Base-by-base conservation (phyloP, 2,329 filamentous ascomycete genomes). In the Aspergillus udagawae region DNA sequence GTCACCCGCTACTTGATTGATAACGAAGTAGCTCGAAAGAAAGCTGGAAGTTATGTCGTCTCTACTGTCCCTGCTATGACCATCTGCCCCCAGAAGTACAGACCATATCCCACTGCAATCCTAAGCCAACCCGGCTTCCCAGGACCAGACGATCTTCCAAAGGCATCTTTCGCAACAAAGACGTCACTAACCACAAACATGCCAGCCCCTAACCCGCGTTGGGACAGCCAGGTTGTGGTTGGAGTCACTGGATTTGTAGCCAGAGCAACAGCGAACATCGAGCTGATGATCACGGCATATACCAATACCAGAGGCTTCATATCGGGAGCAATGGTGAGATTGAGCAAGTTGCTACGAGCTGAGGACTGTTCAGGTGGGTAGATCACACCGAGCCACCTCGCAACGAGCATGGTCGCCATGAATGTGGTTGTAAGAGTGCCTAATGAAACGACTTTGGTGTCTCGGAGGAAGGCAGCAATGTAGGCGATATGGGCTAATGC, bases 131-230 rank as follows among this genome's bases (percentile, higher is more conserved):
- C 60, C 27, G 62, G 59, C 14, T 51, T 41, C 23, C 50, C 47
- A 25, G 54, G 45, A n/a, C 20, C 49, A 23, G 48, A 25, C 49
- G 54, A 55, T 41, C 38, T 62, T n/a, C 63, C 63, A 52, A 71
- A 71, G 8, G 67, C 65, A 59, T 68, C 67, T 52, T 63, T 68
- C 3, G 69, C 69, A 29, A 71, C 69, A 50, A 70, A 71, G 28
- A 71, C 49, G 52, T 71, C 68, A 51, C 67, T 70, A 12, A 65
- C 53, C 9, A 70, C 68, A 58, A 71, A 71, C 69, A 70, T 70
- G 7, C 44, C 63, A 3, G 68, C 68, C 3, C 69, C 69, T 12
- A 70, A 38, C 32, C 60, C 47, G 17, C 65, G 61, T 58, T 69
- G 69, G 20, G 60, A 60, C 51, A 49, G 58, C 59, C 56, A 57